These are phyloP conservation scores for Coemansia sp. DNA, from an alignment of 192 early-diverging fungal species.

Conservation along the genomic window DNA sequence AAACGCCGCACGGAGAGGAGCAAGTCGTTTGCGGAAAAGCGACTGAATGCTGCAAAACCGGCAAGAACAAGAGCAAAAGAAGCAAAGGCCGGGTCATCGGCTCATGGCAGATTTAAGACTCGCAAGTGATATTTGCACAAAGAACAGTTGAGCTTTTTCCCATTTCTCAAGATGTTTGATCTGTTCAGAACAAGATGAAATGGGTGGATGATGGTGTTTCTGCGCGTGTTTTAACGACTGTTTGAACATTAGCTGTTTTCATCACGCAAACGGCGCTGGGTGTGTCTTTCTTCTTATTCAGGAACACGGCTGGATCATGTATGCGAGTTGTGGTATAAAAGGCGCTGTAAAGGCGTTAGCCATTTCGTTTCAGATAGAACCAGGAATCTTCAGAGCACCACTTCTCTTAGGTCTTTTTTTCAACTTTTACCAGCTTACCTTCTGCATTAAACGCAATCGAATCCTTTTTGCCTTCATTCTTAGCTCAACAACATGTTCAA, in stretches of 20 bases:
- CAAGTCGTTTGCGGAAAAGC: constrained; percentile 33
- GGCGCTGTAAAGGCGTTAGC: background rate
- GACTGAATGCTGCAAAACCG: constrained; percentile 19
- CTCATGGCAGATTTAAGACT: constrained; percentile 13
- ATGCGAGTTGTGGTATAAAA: constrained; percentile 23
- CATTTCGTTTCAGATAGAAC: background rate
- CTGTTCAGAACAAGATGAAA: background rate
- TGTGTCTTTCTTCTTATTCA: no score
- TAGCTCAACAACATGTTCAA: constrained; percentile 21
- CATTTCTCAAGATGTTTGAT: constrained; percentile 1
- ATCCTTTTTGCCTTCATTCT: background rate
- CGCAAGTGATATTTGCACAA: background rate
- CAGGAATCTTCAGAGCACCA: constrained; percentile 28
- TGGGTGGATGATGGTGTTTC: background rate
- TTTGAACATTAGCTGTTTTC: background rate
- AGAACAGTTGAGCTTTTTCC: background rate
- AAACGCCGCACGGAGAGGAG: constrained; percentile 52
- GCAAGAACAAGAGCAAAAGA: background rate
- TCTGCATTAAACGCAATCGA: constrained; percentile 1
- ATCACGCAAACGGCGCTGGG: background rate
- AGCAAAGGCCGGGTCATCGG: background rate
- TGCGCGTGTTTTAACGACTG: background rate
- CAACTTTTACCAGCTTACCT: background rate
- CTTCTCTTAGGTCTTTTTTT: constrained; percentile 27
- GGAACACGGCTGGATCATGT: background rate